Percentiles rank a stretch among this genome's conserved stretches.
Conservation (phyloP, 169 alveolate species). For the Cryptosporidium xiaoi region DNA sequence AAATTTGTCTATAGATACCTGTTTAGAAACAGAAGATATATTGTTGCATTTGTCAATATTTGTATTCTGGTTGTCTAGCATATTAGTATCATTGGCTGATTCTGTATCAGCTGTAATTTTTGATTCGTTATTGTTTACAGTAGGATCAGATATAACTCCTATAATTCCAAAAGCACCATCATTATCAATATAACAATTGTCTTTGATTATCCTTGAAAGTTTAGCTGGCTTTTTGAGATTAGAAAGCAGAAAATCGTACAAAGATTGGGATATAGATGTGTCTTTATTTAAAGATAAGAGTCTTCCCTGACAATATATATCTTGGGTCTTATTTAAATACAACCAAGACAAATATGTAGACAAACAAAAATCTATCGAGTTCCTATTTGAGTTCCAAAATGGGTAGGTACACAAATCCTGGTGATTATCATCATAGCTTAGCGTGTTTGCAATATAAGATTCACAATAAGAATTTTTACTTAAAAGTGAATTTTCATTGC, state of each 20-base stretch:
- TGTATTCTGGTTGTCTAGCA: not conserved
- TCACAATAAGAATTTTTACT: conserved; percentile 7
- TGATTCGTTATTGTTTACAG: not conserved
- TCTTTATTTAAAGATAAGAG: conserved; percentile 48
- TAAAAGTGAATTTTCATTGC: not conserved
- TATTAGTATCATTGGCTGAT: no score
- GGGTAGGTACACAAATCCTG: conserved; percentile 79
- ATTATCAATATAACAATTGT: not conserved
- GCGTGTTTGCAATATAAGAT: not conserved
- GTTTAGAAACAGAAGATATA: not conserved
- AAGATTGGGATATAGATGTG: conserved; percentile 4
- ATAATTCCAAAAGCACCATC: conserved; percentile 66
- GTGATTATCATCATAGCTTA: not conserved
- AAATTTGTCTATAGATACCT: conserved; percentile 77
- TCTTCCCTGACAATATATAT: conserved; percentile 85
- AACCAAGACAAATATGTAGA: conserved; percentile 90
- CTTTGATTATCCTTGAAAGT: conserved; percentile 5
- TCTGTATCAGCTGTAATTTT: not conserved
- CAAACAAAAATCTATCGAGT: conserved; percentile 88
- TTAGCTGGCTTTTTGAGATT: not conserved
- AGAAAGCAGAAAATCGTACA: conserved; percentile 16
- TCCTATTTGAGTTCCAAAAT: conserved; percentile 85
- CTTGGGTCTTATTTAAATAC: conserved; percentile 85
- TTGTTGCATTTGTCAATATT: not conserved
- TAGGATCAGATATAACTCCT: conserved; percentile 1